phyloP scores from a whole-genome alignment of 139 green algal genomes.

The Chlamydomonas sp. region DNA sequence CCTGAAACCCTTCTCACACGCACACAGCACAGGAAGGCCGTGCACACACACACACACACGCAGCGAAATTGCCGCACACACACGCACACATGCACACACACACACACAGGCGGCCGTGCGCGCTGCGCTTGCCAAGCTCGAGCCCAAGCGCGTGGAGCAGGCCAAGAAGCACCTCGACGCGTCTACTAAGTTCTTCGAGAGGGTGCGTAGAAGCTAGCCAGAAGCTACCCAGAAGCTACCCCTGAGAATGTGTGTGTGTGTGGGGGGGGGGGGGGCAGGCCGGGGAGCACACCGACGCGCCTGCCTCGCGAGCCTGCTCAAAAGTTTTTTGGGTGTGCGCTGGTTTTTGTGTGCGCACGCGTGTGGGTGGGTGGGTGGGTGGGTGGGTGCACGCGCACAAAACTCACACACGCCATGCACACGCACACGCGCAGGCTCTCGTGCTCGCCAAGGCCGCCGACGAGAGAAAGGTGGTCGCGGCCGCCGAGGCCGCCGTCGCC shows the following conservation, averaged over 20 bases:
- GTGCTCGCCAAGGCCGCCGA: constrained; percentile 17
- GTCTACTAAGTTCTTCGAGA: constrained; percentile 5
- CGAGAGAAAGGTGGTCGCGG: constrained; percentile 12
- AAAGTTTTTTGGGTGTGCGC: neutral
- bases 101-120: neutral
- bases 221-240: too few species aligned
- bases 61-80: neutral
- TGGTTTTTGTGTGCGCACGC: too few species aligned
- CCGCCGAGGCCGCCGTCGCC: neutral
- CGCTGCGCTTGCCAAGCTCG: constrained; percentile 21
- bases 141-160: constrained; percentile 13
- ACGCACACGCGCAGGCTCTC: too few species aligned
- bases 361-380: too few species aligned
- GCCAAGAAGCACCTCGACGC: constrained; percentile 8
- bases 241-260: too few species aligned
- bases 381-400: too few species aligned
- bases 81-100: neutral
- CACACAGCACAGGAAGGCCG: neutral
- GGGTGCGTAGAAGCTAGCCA: neutral
- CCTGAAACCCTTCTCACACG: too few species aligned
- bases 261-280: neutral
- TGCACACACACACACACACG: neutral
- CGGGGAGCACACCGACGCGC: too few species aligned
- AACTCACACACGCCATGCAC: too few species aligned
- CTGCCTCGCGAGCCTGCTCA: too few species aligned